Conservation (phyloP, 2,329 filamentous ascomycete genomes). For the Penicillium expansum region DNA sequence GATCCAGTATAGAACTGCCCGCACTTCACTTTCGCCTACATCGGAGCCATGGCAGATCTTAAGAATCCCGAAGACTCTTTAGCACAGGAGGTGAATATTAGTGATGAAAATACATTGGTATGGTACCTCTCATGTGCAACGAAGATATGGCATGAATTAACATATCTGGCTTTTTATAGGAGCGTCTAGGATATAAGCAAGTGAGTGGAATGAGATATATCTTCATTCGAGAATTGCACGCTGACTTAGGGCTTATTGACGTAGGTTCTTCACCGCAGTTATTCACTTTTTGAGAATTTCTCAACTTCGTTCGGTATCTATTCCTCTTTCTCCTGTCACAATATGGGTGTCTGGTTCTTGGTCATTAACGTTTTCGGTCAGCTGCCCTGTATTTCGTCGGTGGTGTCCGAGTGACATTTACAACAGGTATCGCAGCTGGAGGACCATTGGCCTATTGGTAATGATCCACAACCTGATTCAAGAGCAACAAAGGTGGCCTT, state of each 20-base stretch:
- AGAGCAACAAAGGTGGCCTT: not conserved
- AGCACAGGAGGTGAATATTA: not conserved
- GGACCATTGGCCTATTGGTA: constrained; percentile 57
- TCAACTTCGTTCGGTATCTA: not conserved
- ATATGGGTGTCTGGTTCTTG: not conserved
- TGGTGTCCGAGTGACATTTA: constrained; percentile 59
- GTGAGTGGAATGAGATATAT: not conserved
- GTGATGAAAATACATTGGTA: not conserved
- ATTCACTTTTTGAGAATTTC: not conserved
- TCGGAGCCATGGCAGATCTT: not conserved
- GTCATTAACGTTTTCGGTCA: constrained; percentile 21
- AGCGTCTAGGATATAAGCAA: not conserved
- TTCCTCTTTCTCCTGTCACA: not conserved
- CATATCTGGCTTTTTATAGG: not conserved
- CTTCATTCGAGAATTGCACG: not conserved
- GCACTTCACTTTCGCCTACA: not conserved
- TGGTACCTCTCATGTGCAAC: not conserved
- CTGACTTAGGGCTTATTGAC: not conserved
- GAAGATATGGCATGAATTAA: not conserved
- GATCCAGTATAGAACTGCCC: not conserved
- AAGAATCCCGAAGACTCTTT: not conserved
- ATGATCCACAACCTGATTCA: not conserved
- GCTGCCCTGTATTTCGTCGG: constrained; percentile 63
- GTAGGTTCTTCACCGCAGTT: not conserved
- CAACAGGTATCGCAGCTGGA: constrained; percentile 59